Evolutionary conservation across 345 rosid genomes (phyloP).

Genomic region (Aegle marmelos): DNA sequence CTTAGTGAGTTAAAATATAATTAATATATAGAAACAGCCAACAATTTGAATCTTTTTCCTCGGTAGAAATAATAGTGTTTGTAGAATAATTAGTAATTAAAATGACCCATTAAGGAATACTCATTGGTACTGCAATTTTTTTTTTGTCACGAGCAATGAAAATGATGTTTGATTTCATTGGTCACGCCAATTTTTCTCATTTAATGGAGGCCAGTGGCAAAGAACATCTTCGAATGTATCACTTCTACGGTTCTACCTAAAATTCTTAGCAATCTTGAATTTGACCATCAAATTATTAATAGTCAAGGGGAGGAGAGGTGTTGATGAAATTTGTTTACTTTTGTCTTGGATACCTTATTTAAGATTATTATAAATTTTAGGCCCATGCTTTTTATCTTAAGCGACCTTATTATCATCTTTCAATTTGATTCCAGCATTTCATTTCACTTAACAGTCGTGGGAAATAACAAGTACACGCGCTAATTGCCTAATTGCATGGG

Average conservation of each 20-base stretch:
- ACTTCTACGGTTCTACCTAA: not conserved
- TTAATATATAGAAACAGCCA: not conserved
- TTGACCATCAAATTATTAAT: not conserved
- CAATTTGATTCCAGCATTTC: not conserved
- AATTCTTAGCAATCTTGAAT: not conserved
- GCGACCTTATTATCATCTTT: not conserved
- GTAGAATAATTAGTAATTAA: not conserved
- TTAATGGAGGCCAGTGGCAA: not conserved
- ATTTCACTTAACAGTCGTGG: not conserved
- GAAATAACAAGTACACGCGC: not conserved
- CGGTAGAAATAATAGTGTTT: not conserved
- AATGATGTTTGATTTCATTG: not conserved
- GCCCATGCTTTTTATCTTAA: not conserved
- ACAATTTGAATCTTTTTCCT: not conserved
- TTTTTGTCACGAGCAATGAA: not conserved
- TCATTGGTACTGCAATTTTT: not conserved
- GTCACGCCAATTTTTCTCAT: not conserved
- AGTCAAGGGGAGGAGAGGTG: not conserved
- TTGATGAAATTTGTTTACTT: not conserved
- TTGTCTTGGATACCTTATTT: not conserved
- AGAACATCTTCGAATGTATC: not conserved
- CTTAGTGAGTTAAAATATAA: not conserved
- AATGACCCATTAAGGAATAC: not conserved
- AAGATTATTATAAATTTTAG: not conserved
- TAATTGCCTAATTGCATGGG: constrained; percentile 22